These are phyloP conservation scores for Chlamydomonas incerta DNA, from an alignment of 139 green algal genomes.

Conservation along the genomic window DNA sequence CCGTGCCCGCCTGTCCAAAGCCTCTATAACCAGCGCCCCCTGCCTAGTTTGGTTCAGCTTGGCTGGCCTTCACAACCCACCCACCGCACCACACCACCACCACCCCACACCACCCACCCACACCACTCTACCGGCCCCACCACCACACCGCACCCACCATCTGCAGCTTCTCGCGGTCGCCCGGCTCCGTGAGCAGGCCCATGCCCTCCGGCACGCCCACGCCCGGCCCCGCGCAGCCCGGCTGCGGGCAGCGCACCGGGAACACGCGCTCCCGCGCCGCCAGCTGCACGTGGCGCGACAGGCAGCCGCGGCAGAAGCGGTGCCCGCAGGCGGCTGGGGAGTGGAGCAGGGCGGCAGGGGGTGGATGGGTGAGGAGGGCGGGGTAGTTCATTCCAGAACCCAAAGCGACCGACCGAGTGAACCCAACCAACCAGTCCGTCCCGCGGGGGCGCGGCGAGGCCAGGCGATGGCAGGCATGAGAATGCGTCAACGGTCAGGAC, in stretches of 20 bases:
- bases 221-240: constrained; percentile 1
- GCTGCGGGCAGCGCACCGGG: constrained; percentile 28
- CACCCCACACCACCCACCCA: background rate
- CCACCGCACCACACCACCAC: background rate
- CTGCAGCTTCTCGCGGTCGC: constrained; percentile 21
- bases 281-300: constrained; percentile 32
- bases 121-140: background rate
- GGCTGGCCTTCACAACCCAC: too few relatives aligned
- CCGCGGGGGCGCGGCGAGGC: too few relatives aligned
- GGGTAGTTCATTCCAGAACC: background rate
- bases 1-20: too few relatives aligned
- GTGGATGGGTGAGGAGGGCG: background rate
- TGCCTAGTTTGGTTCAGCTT: too few relatives aligned
- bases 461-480: too few relatives aligned
- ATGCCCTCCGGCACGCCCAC: constrained; percentile 18
- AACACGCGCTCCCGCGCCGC: constrained; percentile 34
- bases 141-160: background rate
- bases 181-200: background rate
- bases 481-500: background rate
- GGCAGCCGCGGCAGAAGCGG: constrained; percentile 35
- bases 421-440: too few relatives aligned
- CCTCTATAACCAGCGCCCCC: too few relatives aligned
- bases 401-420: too few relatives aligned
- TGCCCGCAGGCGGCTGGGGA: constrained; percentile 15
- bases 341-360: background rate